Conservation (phyloP, 2,329 filamentous ascomycete genomes). For the Apiospora kogelbergensis region DNA sequence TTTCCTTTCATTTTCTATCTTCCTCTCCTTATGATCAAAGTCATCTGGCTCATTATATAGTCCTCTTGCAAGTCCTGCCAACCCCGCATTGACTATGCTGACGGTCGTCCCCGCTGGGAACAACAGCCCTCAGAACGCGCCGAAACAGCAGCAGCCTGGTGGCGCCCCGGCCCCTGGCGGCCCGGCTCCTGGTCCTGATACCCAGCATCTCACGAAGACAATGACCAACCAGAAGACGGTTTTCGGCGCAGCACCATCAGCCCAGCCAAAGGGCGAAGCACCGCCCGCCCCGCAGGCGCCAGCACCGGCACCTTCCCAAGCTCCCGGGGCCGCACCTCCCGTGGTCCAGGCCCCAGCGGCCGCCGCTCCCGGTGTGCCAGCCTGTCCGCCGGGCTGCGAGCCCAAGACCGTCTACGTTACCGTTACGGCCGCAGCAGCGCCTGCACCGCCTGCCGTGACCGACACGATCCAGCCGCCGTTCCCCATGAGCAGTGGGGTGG, state of each 20-base stretch:
- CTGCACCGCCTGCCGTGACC: slow-evolving; percentile 17
- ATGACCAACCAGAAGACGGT: neutral
- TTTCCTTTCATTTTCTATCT: neutral
- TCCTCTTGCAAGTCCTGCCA: neutral
- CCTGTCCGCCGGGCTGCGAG: slow-evolving; percentile 17
- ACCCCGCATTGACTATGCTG: neutral
- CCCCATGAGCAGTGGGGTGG: slow-evolving; percentile 18
- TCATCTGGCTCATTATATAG: slow-evolving; percentile 1
- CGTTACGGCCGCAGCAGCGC: slow-evolving; percentile 16
- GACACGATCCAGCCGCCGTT: slow-evolving; percentile 28
- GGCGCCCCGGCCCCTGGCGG: neutral
- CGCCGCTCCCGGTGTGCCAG: neutral
- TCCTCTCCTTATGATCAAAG: neutral
- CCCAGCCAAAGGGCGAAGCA: neutral
- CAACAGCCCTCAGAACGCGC: neutral
- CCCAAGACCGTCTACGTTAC: slow-evolving; percentile 27
- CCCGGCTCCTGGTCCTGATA: neutral
- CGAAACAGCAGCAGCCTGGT: neutral
- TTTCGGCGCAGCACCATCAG: neutral
- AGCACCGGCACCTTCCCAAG: neutral
- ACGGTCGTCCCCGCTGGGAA: neutral
- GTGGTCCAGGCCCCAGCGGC: neutral
- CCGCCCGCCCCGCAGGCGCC: neutral
- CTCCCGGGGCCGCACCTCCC: neutral
- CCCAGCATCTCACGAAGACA: neutral